Base-by-base conservation (phyloP, 1,139 yeast species). In the Blastobotrys arbuscula region DNA sequence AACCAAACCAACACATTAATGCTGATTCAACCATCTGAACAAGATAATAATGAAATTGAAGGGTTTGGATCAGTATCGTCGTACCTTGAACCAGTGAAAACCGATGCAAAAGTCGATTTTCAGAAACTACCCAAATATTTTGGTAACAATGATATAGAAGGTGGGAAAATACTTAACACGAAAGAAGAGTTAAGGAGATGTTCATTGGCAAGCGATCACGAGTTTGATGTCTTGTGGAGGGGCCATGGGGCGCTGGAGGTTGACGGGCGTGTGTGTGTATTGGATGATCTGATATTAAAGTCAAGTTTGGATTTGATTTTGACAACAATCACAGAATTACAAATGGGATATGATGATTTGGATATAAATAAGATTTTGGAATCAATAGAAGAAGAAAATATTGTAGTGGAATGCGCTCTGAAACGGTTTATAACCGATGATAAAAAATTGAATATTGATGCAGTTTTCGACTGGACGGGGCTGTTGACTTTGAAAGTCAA, bases 1-100 rank as follows among this genome's bases (percentile, higher is more conserved):
- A 86, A 87, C 62, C 97, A 90, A 64, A 85, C 96, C 9, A 89
- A 90, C 63, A 77, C 94, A 1, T 81, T 85, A 12, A 64, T 88
- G 57, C 57, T 89, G 31, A 66, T 80, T 63, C 68, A 72, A 31
- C 66, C 70, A 44, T 53, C 47, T 8, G 48, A 48, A 53, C 60
- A 50, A 8, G 52, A 56, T 24, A 52, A 57, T 4, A 53, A 45
- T 2, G 63, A 60, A 35, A 62, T 52, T 8, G 34, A 50, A 7
- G 60, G 60, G 16, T 57, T 60, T 51, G 62, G 64, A 72, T 78
- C 60, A 81, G 84, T 66, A 65, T 76, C 46, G 61, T 74, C 41
- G 57, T 56, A 38, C 56, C 71, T 38, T 53, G 68, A 23, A 80
- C 82, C n/a, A 3, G 42, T 54, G 2, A 53, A 41, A 44, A 52